These are phyloP conservation scores for Apodospora peruviana DNA, from an alignment of 495 filamentous ascomycete genomes.

Conservation along the genomic window DNA sequence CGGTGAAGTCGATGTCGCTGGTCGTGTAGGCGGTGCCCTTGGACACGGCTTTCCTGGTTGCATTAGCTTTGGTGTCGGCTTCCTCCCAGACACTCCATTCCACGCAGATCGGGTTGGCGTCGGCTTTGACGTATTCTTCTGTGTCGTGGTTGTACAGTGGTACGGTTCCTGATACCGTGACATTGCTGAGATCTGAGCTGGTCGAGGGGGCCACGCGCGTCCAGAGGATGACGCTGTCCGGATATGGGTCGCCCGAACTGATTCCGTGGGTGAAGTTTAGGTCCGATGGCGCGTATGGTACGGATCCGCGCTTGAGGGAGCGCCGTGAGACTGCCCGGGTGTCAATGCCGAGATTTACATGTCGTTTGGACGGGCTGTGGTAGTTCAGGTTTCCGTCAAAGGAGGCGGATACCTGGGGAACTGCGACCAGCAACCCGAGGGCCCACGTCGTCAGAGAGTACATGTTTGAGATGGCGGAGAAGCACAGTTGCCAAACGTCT, in stretches of 20 bases:
- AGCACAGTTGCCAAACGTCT: no score
- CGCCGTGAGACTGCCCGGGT: slow-evolving; percentile 36
- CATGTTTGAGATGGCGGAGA: no score
- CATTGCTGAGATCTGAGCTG: slow-evolving; percentile 48
- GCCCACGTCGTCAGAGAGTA: neutral
- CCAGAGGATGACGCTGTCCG: slow-evolving; percentile 60
- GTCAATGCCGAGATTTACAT: slow-evolving; percentile 46
- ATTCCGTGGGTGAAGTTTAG: slow-evolving; percentile 17
- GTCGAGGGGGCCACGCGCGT: slow-evolving; percentile 50
- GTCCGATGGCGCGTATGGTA: slow-evolving; percentile 44
- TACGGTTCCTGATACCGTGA: slow-evolving; percentile 48
- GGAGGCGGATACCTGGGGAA: slow-evolving; percentile 5
- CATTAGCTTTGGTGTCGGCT: slow-evolving; percentile 13
- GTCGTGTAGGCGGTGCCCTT: slow-evolving; percentile 53
- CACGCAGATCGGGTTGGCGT: slow-evolving; percentile 54
- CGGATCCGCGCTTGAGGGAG: slow-evolving; percentile 45
- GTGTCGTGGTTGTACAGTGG: slow-evolving; percentile 53
- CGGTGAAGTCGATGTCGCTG: slow-evolving; percentile 61
- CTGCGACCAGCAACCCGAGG: neutral
- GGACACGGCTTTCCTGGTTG: slow-evolving; percentile 24
- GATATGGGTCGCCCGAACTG: slow-evolving; percentile 59
- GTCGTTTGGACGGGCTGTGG: slow-evolving; percentile 50
- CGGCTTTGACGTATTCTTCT: slow-evolving; percentile 42
- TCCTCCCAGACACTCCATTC: slow-evolving; percentile 36
- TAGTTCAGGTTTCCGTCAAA: slow-evolving; percentile 53